phyloP scores from a whole-genome alignment of 192 early-diverging fungal species.

The Mortierella antarctica region DNA sequence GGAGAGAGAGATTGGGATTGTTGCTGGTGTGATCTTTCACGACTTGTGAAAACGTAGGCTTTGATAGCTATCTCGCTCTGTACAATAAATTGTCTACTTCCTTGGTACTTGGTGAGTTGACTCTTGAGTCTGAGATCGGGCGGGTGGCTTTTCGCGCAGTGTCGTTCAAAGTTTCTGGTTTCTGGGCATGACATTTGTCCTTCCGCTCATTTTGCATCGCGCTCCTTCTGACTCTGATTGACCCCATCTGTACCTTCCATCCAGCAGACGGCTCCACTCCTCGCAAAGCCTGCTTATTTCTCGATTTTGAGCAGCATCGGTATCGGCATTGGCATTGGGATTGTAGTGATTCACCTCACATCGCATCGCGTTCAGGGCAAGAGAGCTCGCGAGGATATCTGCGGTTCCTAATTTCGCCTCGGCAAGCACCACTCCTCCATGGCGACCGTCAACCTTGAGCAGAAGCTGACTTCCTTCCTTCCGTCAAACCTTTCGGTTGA shows the following conservation, averaged over 20 bases:
- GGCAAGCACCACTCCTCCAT: neutral
- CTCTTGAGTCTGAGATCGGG: no score
- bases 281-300: neutral
- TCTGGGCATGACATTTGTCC: no score
- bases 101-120: neutral
- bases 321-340: no score
- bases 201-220: no score
- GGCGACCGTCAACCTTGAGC: constrained; percentile 14
- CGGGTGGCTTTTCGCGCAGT: no score
- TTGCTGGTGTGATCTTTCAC: constrained; percentile 49
- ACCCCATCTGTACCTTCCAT: no score
- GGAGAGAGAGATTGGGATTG: constrained; percentile 22
- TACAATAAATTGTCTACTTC: neutral
- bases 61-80: neutral
- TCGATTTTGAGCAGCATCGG: neutral
- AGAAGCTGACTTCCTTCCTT: constrained; percentile 34
- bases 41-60: constrained; percentile 5
- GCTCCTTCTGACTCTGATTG: no score
- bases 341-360: no score
- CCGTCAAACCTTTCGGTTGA: constrained; percentile 42
- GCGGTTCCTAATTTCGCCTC: neutral
- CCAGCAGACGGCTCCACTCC: no score
- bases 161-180: no score
- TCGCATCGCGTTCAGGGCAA: no score
- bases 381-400: no score